Evolutionary conservation across 1,139 yeast genomes (phyloP), one percentile per base, ranked within the genome.

Genomic region (Candida glucosophila): DNA sequence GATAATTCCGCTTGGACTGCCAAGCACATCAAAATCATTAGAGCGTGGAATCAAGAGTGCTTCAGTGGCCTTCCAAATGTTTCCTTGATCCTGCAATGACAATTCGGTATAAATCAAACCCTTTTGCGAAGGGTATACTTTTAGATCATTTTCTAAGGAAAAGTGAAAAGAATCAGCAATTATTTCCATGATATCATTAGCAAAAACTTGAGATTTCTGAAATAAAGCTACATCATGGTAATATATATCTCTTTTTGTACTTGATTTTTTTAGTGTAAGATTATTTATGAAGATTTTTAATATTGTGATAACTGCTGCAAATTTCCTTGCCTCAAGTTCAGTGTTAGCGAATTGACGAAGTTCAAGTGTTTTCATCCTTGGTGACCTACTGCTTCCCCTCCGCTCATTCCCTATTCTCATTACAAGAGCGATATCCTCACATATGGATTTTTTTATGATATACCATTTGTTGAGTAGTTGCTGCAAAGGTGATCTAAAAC

Each of bases 201-300:
- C 73, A 4, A 35, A 44, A 1, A 35, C 12, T 41, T 80, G 90
- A 2, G 43, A 43, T 13, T 30, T 30, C 17, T 48, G 43, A 44
- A 76, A 81, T 5, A 78, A 41, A 5, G 49, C 55, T 1, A 76
- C 82, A 41, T 79, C 79, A 30, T 65, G 67, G 44, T 81, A 81
- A 48, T 60, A 81, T 0, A 81, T 34, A 38, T 80, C 88, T 33
- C 93, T 52, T 30, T 65, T 62, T 0, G 88, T 76, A 1, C 68
- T 58, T 2, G 39, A 33, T 9, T 40, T 40, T 3, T 27, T 24
- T 9, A 29, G 34, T 7, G 20, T 13, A 11, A 52, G 29, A 22
- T 55, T 56, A 6, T 34, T 23, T 3, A 40, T 35, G 14, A 49
- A 28, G 5, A 43, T 26, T 26, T 40, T 40, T 14, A 49, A 26